Evolutionary conservation across 1,139 yeast genomes (phyloP), one percentile per base, ranked within the genome.

Genomic region (Suhomyces bokatorum): DNA sequence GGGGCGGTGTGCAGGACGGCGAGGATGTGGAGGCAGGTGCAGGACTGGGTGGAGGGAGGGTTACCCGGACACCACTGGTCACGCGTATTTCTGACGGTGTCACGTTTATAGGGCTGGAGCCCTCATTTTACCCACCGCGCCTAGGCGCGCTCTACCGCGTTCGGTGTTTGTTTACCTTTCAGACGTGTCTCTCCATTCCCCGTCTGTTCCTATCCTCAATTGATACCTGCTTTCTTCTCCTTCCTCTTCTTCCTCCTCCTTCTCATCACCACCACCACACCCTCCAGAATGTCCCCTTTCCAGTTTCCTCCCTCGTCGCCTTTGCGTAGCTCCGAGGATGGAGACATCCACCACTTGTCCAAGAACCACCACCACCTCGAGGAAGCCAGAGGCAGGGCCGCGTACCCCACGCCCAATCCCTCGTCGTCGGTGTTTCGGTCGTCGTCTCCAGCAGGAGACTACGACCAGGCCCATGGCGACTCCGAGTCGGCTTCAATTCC

Each of bases 281-380:
- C 28, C 22, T 8, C 22, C 30, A 40, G 12, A 31, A 52, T 57
- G 60, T 53, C 60, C 32, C 48, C 51, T 47, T 60, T 62, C 39
- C 81, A 75, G 57, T 81, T 80, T 60, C 86, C 85, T 11, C 87
- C 87, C 16, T 81, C 87, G 24, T 82, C 87, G 27, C 87, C 87
- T 2, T 70, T 80, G 47, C 60, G 73, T 43, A 68, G 67, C 44
- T 58, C 53, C 34, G 59, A 51, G 24, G 60, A 58, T 36, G 55
- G 55, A 32, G 68, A 65, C 5, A 16, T 17, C 28, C 65, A 67
- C 7, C 58, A 62, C 42, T 37, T 30, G 39, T 10, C 37, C 32
- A 42, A 39, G 42, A 34, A 27, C 37, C 33, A 31, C 33, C 16
- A 13, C 24, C 30, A 31, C 29, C 46, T 43, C 3, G 44, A 37